phyloP scores from a whole-genome alignment of 768 basidiomycete genomes.

The Xerocomus brunneocitrinus region DNA sequence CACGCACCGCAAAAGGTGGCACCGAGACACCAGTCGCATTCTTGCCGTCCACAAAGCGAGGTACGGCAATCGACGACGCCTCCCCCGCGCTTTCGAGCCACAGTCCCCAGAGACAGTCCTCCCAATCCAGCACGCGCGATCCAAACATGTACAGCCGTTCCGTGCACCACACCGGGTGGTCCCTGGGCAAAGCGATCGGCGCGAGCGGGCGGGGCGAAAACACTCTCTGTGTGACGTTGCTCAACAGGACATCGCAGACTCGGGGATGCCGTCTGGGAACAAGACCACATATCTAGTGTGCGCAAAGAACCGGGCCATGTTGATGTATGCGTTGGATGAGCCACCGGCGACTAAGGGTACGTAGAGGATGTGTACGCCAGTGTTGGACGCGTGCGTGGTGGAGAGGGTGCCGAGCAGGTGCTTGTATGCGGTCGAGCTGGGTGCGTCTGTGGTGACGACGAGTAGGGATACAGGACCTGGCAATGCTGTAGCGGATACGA shows the following conservation, averaged over 20 bases:
- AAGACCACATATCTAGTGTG: constrained; percentile 44
- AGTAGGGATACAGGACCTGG: constrained; percentile 48
- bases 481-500: constrained; percentile 40
- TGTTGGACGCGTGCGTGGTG: constrained; percentile 11
- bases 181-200: constrained; percentile 40
- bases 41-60: constrained; percentile 4
- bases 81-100: constrained; percentile 52
- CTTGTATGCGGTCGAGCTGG: constrained; percentile 23
- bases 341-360: constrained; percentile 33
- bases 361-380: constrained; percentile 48
- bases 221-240: constrained; percentile 25
- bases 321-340: constrained; percentile 52
- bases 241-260: constrained; percentile 21
- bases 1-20: constrained; percentile 19
- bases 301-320: constrained; percentile 59
- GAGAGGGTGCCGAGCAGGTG: constrained; percentile 16
- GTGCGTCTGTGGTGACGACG: constrained; percentile 35
- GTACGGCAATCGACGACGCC: constrained; percentile 18
- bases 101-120: constrained; percentile 63
- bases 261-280: constrained; percentile 44
- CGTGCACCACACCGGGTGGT: constrained; percentile 57
- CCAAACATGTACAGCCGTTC: constrained; percentile 47
- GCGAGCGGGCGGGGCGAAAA: constrained; percentile 41
- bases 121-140: constrained; percentile 52
- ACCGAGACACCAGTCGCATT: constrained; percentile 11